A percentile compares a stretch with the other conserved stretches of the same genome.
phyloP scores from a whole-genome alignment of 495 filamentous ascomycete genomes.

The Trichocladium antarcticum region DNA sequence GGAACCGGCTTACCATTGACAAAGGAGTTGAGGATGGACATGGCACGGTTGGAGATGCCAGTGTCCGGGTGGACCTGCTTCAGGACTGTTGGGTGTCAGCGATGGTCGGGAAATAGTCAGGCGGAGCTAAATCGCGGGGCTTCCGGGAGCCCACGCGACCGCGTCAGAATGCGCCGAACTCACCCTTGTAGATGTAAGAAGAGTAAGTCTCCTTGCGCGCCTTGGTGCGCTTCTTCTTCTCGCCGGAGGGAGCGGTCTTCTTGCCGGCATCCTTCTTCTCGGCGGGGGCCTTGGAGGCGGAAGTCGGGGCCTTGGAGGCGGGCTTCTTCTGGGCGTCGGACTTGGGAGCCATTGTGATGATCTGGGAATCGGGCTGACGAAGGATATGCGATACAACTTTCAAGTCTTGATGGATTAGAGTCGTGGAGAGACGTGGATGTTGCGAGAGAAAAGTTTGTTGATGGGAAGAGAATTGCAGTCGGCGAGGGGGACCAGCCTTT shows the following conservation, averaged over 20 bases:
- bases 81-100: conserved; percentile 52
- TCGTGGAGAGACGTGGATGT: conserved; percentile 23
- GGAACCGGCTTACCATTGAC: conserved; percentile 72
- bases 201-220: conserved; percentile 99
- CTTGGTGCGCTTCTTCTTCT: conserved; percentile 99
- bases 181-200: conserved; percentile 99
- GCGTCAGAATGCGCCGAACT: conserved; percentile 20
- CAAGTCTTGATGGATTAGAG: conserved; percentile 27
- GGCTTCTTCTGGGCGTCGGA: conserved; percentile 88
- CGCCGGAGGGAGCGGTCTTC: conserved; percentile 91
- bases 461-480: conserved; percentile 34
- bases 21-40: conserved; percentile 99
- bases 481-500: conserved; percentile 38
- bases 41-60: conserved; percentile 99
- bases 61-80: conserved; percentile 99
- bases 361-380: conserved; percentile 24
- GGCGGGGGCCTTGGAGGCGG: conserved; percentile 47
- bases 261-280: conserved; percentile 99
- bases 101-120: background rate
- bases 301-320: conserved; percentile 93
- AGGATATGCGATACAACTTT: conserved; percentile 23
- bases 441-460: conserved; percentile 35
- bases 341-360: conserved; percentile 83
- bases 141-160: background rate
- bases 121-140: conserved; percentile 1